Evolutionary conservation across 352 stramenopile species (phyloP), one percentile per base, ranked within the genome.

Genomic region (Globisporangium nunn): DNA sequence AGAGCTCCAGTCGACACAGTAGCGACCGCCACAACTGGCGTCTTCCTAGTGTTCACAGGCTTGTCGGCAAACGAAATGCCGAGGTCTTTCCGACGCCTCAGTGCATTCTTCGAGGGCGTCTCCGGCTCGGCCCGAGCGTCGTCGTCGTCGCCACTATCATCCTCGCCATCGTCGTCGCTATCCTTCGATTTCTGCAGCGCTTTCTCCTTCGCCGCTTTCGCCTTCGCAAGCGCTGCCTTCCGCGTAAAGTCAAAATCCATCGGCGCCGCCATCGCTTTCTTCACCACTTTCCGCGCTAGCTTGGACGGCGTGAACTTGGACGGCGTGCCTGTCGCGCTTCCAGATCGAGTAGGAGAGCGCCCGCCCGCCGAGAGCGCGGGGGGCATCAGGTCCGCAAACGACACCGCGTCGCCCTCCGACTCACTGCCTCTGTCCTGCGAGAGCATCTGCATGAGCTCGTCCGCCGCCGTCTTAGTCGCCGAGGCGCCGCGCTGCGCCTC

Each of bases 191-290:
- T 54, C 18, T 78, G 57, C n/a, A 56, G 61, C 8, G 66, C 54
- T 23, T 81, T 61, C 18, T 59, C 56, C 15, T 66, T 59, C 15
- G 45, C 58, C n/a, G 52, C 57, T 39, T 70, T 70, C 8, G 55
- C 62, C 41, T 75, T 66, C 31, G 64, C 64, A 37, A 66, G 71
- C 17, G 67, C 72, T 46, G 71, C 74, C 28, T 67, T 71, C 41
- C 70, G 73, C 10, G 72, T 71, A 40, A 85, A 85, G 30, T 85
- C 68, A 18, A 85, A 85, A 49, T 81, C 75, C 6, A 81, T 5
- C 5, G 67, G 57, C 35, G 41, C 49, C 0, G 48, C 58, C 40
- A 58, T 64, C 31, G 62, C 66, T 54, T 69, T 72, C 46, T 62
- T 63, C 14, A 68, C 47, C 23, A 59, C 59, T 44, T 43, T 63